Evolutionary conservation across 2,329 filamentous ascomycete species (phyloP).

Genomic region (Arthroderma sp.): DNA sequence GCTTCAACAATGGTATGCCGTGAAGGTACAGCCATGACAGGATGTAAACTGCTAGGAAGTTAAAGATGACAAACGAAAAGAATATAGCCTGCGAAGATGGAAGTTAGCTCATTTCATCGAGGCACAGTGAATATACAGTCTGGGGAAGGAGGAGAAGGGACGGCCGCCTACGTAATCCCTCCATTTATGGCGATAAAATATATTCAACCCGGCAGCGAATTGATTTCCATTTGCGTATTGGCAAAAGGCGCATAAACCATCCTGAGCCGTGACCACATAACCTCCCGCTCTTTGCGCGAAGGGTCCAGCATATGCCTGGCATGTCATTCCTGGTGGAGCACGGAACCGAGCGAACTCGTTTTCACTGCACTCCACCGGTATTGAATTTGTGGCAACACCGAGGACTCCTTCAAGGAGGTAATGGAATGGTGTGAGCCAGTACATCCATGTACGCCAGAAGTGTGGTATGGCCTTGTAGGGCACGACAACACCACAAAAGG

Average conservation of each 20-base stretch:
- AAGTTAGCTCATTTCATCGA: neutral
- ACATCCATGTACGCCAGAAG: conserved; percentile 58
- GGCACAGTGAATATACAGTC: neutral
- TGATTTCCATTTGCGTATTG: conserved; percentile 48
- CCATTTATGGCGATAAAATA: conserved; percentile 51
- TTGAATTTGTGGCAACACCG: conserved; percentile 40
- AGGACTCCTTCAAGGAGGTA: conserved; percentile 54
- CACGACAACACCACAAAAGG: conserved; percentile 64
- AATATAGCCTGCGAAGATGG: conserved; percentile 39
- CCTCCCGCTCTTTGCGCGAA: conserved; percentile 46
- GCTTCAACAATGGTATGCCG: conserved; percentile 20
- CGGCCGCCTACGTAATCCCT: conserved; percentile 40
- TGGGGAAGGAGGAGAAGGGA: conserved; percentile 8
- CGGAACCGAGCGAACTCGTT: conserved; percentile 49
- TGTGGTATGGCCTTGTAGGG: conserved; percentile 48
- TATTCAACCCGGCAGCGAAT: conserved; percentile 47
- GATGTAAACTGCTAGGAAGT: conserved; percentile 42
- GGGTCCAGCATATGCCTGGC: conserved; percentile 43
- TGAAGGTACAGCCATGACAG: conserved; percentile 44
- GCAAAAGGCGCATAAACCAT: conserved; percentile 52
- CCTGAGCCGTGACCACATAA: conserved; percentile 44
- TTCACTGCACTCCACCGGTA: conserved; percentile 42
- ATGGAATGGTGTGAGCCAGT: conserved; percentile 54
- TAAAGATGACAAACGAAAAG: conserved; percentile 51
- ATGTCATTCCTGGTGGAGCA: conserved; percentile 46